These are phyloP conservation scores for Ceratocystis colombiana DNA, from an alignment of 2,329 filamentous ascomycete genomes.

Conservation along the genomic window DNA sequence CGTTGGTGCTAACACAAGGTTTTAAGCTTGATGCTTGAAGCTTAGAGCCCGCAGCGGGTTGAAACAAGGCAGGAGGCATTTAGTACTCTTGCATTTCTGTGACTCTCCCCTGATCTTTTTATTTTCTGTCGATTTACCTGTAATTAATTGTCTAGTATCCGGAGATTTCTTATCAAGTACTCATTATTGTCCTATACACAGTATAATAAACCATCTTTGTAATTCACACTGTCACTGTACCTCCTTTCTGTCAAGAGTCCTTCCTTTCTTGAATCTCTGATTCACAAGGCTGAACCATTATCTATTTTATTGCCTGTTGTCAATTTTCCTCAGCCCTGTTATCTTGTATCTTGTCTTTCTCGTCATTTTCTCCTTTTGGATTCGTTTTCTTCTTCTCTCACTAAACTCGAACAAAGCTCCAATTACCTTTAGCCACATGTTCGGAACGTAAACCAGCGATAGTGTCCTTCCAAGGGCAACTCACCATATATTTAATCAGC, in stretches of 20 bases:
- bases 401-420: not conserved
- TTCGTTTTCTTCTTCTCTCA: not conserved
- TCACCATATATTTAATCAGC: not conserved
- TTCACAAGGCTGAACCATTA: no score
- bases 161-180: no score
- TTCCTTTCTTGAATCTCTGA: not conserved
- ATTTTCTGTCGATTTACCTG: no score
- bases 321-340: no score
- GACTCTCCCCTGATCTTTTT: no score
- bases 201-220: not conserved
- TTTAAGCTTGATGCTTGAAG: constrained; percentile 9
- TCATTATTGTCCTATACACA: not conserved
- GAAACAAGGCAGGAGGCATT: not conserved
- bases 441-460: not conserved
- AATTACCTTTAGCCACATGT: constrained; percentile 4
- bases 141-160: no score
- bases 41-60: not conserved
- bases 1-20: not conserved
- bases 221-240: not conserved
- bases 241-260: not conserved
- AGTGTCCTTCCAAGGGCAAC: not conserved
- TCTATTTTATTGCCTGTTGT: no score
- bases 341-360: not conserved
- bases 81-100: no score
- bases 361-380: not conserved